Evolutionary conservation across 1,284 basidiomycete genomes (phyloP).

Genomic region (Boletus smithii): DNA sequence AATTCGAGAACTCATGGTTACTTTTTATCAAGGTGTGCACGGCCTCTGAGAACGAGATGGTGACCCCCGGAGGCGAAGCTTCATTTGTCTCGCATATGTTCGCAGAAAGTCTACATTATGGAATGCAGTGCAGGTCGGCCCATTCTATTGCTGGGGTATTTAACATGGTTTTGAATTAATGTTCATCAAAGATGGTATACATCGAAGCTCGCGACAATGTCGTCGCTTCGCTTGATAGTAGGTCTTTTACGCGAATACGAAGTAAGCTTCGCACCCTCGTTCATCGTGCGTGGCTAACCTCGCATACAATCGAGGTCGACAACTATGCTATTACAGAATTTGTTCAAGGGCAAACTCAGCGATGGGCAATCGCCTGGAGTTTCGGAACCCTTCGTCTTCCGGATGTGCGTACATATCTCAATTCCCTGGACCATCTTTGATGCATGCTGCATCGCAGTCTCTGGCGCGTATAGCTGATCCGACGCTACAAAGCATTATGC

Average conservation of each 20-base stretch:
- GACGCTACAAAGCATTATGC: slow-evolving; percentile 49
- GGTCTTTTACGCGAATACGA: slow-evolving; percentile 48
- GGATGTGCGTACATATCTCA: slow-evolving; percentile 56
- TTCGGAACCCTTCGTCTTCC: slow-evolving; percentile 61
- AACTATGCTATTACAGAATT: slow-evolving; percentile 87
- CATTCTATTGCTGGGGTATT: not conserved
- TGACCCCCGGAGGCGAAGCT: slow-evolving; percentile 82
- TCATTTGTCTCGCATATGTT: slow-evolving; percentile 79
- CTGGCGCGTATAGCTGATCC: slow-evolving; percentile 49
- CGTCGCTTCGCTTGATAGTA: slow-evolving; percentile 66
- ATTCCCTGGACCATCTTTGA: not conserved
- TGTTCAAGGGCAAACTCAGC: slow-evolving; percentile 78
- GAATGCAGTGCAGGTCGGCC: slow-evolving; percentile 49
- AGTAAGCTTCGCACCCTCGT: slow-evolving; percentile 37
- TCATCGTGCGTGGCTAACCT: not conserved
- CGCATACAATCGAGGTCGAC: slow-evolving; percentile 48
- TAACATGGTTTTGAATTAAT: not conserved
- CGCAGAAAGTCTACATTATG: slow-evolving; percentile 57
- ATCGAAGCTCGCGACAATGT: slow-evolving; percentile 85
- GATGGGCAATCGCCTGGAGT: slow-evolving; percentile 91
- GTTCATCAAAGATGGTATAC: slow-evolving; percentile 77
- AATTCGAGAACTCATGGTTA: slow-evolving; percentile 5
- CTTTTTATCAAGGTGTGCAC: slow-evolving; percentile 60
- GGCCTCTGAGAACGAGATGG: slow-evolving; percentile 81
- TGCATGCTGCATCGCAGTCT: slow-evolving; percentile 34